Percentiles rank a stretch among this genome's conserved stretches.
These are phyloP conservation scores for Linum lewisii DNA, from an alignment of 345 rosid genomes.

Conservation along the genomic window DNA sequence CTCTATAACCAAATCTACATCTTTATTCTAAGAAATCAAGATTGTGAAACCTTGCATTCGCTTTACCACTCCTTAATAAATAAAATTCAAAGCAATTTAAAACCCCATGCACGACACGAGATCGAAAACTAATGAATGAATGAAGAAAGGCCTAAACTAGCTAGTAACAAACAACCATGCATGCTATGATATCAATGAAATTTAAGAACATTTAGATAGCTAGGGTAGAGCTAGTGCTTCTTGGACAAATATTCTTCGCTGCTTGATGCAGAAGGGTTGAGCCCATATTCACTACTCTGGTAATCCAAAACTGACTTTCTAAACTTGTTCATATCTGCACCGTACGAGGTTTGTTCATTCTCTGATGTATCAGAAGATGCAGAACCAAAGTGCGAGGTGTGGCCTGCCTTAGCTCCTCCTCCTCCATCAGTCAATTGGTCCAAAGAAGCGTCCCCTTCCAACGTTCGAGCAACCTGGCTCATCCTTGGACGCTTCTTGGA, in stretches of 20 bases:
- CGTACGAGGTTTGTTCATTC: background rate
- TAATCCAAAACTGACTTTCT: background rate
- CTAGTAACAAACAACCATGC: no score
- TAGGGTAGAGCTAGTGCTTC: background rate
- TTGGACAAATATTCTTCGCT: background rate
- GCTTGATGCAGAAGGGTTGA: slow-evolving; percentile 3
- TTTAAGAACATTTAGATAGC: no score
- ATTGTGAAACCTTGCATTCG: no score
- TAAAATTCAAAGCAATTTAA: no score
- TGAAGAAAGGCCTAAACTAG: no score
- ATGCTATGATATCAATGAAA: no score
- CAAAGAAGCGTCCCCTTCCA: background rate
- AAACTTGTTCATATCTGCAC: background rate
- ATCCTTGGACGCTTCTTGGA: background rate
- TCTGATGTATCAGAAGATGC: background rate
- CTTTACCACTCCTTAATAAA: no score
- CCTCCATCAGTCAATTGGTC: background rate
- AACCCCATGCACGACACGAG: no score
- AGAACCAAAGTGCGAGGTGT: background rate
- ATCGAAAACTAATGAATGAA: no score
- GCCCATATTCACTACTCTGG: background rate
- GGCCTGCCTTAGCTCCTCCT: background rate
- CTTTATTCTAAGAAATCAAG: no score
- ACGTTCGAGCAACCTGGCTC: slow-evolving; percentile 1
- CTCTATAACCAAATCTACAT: no score